phyloP scores from a whole-genome alignment of 2,329 filamentous ascomycete species.

The Beauveria caledonica region DNA sequence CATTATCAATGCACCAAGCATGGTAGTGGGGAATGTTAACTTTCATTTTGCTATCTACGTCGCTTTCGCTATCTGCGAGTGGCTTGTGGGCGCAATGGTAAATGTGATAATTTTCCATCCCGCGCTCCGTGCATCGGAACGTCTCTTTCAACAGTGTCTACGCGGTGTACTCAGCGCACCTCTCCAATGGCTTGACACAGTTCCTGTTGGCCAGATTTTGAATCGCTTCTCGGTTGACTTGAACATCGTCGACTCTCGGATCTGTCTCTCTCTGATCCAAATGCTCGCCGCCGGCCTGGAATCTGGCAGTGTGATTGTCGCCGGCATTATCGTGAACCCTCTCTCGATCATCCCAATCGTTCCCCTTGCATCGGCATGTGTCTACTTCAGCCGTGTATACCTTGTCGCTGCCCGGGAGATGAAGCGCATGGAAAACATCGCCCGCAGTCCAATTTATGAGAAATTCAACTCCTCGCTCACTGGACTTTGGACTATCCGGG shows the following conservation, averaged over 20 bases:
- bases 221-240: slow-evolving; percentile 36
- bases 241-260: slow-evolving; percentile 27
- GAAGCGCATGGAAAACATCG: slow-evolving; percentile 1
- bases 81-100: background rate
- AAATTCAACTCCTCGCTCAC: slow-evolving; percentile 23
- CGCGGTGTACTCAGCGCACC: slow-evolving; percentile 22
- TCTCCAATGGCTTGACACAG: slow-evolving; percentile 31
- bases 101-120: background rate
- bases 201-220: slow-evolving; percentile 32
- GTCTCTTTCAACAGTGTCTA: background rate
- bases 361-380: background rate
- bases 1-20: background rate
- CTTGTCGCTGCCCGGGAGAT: background rate
- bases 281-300: slow-evolving; percentile 20
- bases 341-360: slow-evolving; percentile 27
- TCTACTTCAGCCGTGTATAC: background rate
- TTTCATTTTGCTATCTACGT: background rate
- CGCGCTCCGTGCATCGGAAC: background rate
- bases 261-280: background rate
- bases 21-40: background rate
- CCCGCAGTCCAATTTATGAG: slow-evolving; percentile 28
- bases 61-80: background rate
- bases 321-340: slow-evolving; percentile 18
- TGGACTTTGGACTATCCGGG: slow-evolving; percentile 27
- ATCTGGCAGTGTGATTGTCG: slow-evolving; percentile 16